phyloP scores from a whole-genome alignment of 1,284 basidiomycete species.

The Hymenochaete sp. region DNA sequence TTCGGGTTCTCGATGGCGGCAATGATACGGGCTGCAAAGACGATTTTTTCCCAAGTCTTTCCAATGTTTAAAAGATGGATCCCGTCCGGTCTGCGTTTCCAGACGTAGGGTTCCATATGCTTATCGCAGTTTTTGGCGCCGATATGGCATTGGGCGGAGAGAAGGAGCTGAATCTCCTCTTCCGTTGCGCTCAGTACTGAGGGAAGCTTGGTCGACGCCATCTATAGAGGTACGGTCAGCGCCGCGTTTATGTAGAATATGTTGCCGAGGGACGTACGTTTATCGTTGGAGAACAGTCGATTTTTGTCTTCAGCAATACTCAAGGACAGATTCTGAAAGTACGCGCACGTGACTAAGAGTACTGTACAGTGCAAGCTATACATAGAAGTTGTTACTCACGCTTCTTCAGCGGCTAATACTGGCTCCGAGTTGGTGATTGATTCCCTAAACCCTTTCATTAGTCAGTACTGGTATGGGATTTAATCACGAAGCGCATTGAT shows the following conservation, averaged over 20 bases:
- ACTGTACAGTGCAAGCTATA: too few species aligned
- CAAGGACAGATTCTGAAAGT: not conserved
- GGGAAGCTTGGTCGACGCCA: slow-evolving; percentile 81
- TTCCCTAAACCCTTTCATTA: too few species aligned
- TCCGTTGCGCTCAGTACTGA: slow-evolving; percentile 89
- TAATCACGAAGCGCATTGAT: too few species aligned
- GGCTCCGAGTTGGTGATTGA: too few species aligned
- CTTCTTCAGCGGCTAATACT: too few species aligned
- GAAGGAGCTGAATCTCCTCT: slow-evolving; percentile 93
- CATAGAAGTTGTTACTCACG: too few species aligned
- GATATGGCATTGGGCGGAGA: slow-evolving; percentile 94
- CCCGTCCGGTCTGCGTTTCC: slow-evolving; percentile 93
- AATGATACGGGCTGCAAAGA: slow-evolving; percentile 90
- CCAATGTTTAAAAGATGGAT: slow-evolving; percentile 97
- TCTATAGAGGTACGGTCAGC: slow-evolving; percentile 1
- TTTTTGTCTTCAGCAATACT: not conserved
- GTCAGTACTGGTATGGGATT: too few species aligned
- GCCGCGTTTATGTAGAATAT: not conserved
- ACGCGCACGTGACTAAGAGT: too few species aligned
- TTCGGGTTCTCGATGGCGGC: slow-evolving; percentile 96
- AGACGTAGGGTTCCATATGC: slow-evolving; percentile 97
- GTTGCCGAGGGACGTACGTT: not conserved
- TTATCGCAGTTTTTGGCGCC: slow-evolving; percentile 99
- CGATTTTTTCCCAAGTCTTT: slow-evolving; percentile 99
- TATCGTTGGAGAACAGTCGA: not conserved